Percentiles rank a stretch among this genome's conserved stretches.
These are phyloP conservation scores for Petunia axillaris DNA, from an alignment of 257 asterid species.

Conservation along the genomic window DNA sequence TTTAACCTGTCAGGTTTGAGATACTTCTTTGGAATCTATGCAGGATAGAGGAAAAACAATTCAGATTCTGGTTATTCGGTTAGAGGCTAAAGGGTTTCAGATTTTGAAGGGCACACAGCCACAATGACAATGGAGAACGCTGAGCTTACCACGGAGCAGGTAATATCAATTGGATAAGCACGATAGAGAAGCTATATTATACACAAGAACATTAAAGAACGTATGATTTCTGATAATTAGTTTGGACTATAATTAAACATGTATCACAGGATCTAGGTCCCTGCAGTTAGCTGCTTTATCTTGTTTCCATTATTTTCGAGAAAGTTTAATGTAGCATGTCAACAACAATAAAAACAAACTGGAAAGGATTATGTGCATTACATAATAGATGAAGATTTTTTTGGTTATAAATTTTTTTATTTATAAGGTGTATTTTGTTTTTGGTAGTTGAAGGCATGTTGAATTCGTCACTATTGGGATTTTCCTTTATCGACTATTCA, in stretches of 20 bases:
- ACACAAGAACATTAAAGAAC: not conserved
- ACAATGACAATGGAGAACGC: conserved; percentile 50
- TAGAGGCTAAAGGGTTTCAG: conserved; percentile 27
- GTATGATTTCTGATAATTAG: conserved; percentile 8
- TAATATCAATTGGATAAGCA: conserved; percentile 16
- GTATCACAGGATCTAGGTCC: not conserved
- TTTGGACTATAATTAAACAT: not conserved
- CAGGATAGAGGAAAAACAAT: conserved; percentile 7
- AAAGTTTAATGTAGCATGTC: not conserved
- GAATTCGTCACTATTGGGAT: not conserved
- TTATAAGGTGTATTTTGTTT: not conserved
- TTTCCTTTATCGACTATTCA: not conserved
- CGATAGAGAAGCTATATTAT: conserved; percentile 7
- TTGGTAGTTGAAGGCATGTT: not conserved
- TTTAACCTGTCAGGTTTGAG: conserved; percentile 19
- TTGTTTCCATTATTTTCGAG: conserved; percentile 2
- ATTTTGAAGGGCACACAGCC: conserved; percentile 36
- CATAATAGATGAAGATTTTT: not conserved
- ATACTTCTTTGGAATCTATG: conserved; percentile 1
- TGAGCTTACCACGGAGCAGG: conserved; percentile 70
- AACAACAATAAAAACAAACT: not conserved
- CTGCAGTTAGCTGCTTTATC: conserved; percentile 1
- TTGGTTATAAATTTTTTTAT: not conserved
- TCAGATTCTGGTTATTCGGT: not conserved
- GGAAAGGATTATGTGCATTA: not conserved